Evolutionary conservation across 2,329 filamentous ascomycete genomes (phyloP), one percentile per base, ranked within the genome.

Genomic region (Falciphora oryzae): DNA sequence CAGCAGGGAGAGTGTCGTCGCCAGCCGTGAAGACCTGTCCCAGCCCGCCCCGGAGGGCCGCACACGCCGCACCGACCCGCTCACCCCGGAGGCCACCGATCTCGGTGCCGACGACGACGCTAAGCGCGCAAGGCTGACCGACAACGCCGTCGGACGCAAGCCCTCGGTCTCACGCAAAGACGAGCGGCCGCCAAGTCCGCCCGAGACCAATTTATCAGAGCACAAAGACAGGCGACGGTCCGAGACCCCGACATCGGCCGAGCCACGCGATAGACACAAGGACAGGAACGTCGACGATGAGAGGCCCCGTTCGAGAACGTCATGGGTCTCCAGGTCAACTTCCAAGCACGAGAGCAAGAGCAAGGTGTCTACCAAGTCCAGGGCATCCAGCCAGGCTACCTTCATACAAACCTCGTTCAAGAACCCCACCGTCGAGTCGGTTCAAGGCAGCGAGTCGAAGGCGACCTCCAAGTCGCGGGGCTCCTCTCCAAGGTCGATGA

Each of bases 1-100:
- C 75, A 96, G 92, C 81, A 95, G 93, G 76, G 94, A 97, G 78
- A 86, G 87, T 58, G 86, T 97, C 64, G 83, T 86, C 59, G 82
- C 85, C 68, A 88, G 86, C 72, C 80, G 80, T 63, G 84, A 88
- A 59, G 81, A 85, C 63, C 69, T 84, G 61, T 73, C 76, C 29
- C 69, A 70, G 57, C 73, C 71, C 61, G 74, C 72, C 67, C 75
- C 64, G 38, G 62, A 60, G n/a, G 8, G 56, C 18, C 71, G 64
- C 66, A 67, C 65, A 59, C 71, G 68, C 61, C 68, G 66, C 81
- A 86, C 69, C 16, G 85, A 88, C 64, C 83, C 83, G 1, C 75
- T 82, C 61, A 93, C 90, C 1, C 90, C 90, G 25, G 89, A 92
- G 66, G 82, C 89, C 28, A 92, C 89, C 28, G 89, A 92, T 71